Conservation (phyloP, 306 rosid species). For the Leucaena leucocephala region DNA sequence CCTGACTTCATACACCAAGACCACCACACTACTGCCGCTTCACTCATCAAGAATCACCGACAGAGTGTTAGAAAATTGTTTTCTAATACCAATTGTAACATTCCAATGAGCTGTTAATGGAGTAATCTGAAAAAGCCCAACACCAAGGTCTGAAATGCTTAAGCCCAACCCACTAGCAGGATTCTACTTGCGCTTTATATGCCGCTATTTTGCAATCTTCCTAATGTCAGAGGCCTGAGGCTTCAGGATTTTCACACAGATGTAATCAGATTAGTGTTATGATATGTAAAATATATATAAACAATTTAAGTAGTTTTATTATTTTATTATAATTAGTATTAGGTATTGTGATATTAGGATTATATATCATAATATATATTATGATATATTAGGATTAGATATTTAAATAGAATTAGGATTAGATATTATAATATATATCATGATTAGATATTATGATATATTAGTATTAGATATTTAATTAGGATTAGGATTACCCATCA, state of each 20-base stretch:
- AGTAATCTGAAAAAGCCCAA: constrained; percentile 4
- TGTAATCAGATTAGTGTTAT: neutral
- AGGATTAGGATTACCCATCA: too few relatives aligned
- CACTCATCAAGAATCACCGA: neutral
- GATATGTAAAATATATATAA: too few relatives aligned
- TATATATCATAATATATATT: too few relatives aligned
- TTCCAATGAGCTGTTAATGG: neutral
- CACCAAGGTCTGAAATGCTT: neutral
- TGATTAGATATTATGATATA: too few relatives aligned
- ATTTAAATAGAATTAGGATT: too few relatives aligned
- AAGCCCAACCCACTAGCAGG: neutral
- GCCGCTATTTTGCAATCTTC: neutral
- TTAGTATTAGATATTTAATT: too few relatives aligned
- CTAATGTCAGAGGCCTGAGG: neutral
- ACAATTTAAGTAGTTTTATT: too few relatives aligned
- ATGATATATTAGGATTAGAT: too few relatives aligned
- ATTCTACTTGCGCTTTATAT: neutral
- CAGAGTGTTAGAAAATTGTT: neutral
- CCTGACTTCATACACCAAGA: neutral
- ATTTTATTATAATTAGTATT: too few relatives aligned
- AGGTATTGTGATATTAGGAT: too few relatives aligned
- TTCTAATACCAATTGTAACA: neutral
- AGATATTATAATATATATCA: too few relatives aligned
- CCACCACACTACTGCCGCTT: neutral
- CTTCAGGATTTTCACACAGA: constrained; percentile 23